A percentile compares a stretch with the other conserved stretches of the same genome.
Conservation (phyloP, 371 early-diverging fungal genomes). For the Mortierella sp. region DNA sequence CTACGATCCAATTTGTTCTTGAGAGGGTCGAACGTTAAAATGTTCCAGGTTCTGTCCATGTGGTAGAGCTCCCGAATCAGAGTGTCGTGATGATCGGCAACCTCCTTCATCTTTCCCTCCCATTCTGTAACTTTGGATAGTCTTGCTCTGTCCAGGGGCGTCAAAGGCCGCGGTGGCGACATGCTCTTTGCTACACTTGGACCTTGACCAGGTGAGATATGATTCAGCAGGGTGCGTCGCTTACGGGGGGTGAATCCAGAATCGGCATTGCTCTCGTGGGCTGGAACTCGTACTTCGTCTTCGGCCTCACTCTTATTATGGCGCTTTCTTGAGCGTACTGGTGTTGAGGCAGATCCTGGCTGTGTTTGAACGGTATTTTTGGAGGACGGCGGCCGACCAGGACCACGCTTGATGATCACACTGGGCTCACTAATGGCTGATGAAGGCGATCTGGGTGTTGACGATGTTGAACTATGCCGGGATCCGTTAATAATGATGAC, state of each 20-base stretch:
- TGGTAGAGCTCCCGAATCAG: conserved; percentile 70
- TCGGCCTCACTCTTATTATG: conserved; percentile 35
- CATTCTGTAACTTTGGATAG: conserved; percentile 51
- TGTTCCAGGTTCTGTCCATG: conserved; percentile 64
- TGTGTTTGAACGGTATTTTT: conserved; percentile 1
- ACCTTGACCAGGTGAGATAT: neutral
- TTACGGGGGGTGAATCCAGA: conserved; percentile 41
- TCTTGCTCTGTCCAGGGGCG: conserved; percentile 55
- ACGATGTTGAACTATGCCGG: conserved; percentile 5
- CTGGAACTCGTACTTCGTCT: conserved; percentile 8
- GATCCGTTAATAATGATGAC: conserved; percentile 4
- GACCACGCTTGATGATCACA: conserved; percentile 14
- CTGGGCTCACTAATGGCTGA: conserved; percentile 13
- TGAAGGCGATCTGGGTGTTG: conserved; percentile 18
- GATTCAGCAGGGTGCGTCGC: conserved; percentile 14
- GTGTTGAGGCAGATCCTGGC: conserved; percentile 10
- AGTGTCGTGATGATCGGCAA: conserved; percentile 62
- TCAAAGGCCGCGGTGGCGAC: conserved; percentile 24
- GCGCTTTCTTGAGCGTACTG: conserved; percentile 23
- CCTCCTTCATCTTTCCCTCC: conserved; percentile 56
- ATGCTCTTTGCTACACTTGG: neutral
- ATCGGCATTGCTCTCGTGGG: neutral
- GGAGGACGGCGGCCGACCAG: conserved; percentile 33
- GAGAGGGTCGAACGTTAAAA: conserved; percentile 66
- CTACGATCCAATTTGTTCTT: conserved; percentile 59